Base-by-base conservation (phyloP, 768 basidiomycete genomes). In the Dentipellis fragilis region DNA sequence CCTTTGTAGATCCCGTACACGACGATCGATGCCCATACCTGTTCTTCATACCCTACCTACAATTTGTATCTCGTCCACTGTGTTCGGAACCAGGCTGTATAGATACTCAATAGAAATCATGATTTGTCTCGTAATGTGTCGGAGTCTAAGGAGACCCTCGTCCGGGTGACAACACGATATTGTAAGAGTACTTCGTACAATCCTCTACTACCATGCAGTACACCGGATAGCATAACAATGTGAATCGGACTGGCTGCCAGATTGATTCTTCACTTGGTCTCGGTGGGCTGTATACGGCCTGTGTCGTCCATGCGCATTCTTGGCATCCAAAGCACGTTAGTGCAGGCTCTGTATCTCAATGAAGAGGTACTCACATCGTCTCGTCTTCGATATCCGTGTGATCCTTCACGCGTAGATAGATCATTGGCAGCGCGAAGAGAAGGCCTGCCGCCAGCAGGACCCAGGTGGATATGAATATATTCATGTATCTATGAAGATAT, bases 381-480 rank as follows among this genome's bases (percentile, higher is more conserved):
- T 80, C 80, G 46, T 84, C 81, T 22, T 73, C 74, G 10, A 73
- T 42, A 10, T 80, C 79, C 1, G 77, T 77, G 62, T 73, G 77
- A 49, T 88, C 75, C 65, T 76, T 83, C 61, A 88, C 83, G 37
- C 86, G 83, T 52, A 80, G 69, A 62, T 85, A 73, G 36, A 89
- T 80, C 87, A 88, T 87, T 8, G 85, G 86, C 36, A 87, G 68
- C n/a, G 83, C 80, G 58, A 78, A 85, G 48, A 81, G 36, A 16
- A 88, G 73, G 4, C 86, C 85, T 0, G 74, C 79, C 37, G 78
- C 78, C 47, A 87, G 79, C 29, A 89, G 72, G n/a, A 72, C 73
- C 86, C 87, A 89, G 0, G 87, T 87, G 17, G 85, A 85, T 57
- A 84, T 63, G 63, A 89, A 86, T 36, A 89, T 75, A 62, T 77